Percentiles rank a stretch among this genome's conserved stretches.
Evolutionary conservation across 1,284 basidiomycete genomes (phyloP).

Genomic region (Malassezia pachydermatis): DNA sequence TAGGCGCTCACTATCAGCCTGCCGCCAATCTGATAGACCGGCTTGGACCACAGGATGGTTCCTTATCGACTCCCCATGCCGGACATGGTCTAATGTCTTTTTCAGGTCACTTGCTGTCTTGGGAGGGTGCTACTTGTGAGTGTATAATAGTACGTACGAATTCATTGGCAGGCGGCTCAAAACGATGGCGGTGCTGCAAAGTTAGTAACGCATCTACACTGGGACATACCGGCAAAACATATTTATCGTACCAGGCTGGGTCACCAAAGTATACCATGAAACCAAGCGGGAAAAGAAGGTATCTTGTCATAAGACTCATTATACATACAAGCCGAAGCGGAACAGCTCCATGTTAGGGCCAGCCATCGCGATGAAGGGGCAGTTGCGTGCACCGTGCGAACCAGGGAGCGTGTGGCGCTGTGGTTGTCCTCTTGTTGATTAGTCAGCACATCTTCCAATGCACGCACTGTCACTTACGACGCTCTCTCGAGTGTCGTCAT

Average conservation of each 20-base stretch:
- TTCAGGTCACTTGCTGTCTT: slow-evolving; percentile 12
- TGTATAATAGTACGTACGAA: slow-evolving; percentile 8
- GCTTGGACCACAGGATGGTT: background rate
- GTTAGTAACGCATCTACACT: background rate
- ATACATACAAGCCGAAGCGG: slow-evolving; percentile 16
- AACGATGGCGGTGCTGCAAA: slow-evolving; percentile 12
- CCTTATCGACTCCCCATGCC: background rate
- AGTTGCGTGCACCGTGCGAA: background rate
- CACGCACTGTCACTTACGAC: background rate
- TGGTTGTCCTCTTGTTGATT: background rate
- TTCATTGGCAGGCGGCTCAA: slow-evolving; percentile 12
- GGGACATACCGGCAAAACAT: slow-evolving; percentile 15
- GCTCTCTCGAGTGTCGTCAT: slow-evolving; percentile 1
- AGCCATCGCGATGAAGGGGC: slow-evolving; percentile 7
- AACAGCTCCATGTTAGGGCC: slow-evolving; percentile 16
- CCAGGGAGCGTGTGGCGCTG: background rate
- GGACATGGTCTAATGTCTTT: background rate
- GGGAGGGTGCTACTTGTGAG: slow-evolving; percentile 4
- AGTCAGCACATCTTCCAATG: background rate
- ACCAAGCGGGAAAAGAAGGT: slow-evolving; percentile 12
- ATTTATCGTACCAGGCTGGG: slow-evolving; percentile 15
- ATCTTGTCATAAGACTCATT: background rate
- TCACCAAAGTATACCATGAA: slow-evolving; percentile 21
- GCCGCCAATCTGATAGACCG: background rate
- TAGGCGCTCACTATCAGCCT: slow-evolving; percentile 7